Evolutionary conservation across 2,329 filamentous ascomycete genomes (phyloP).

Genomic region (Parastagonospora nodorum): DNA sequence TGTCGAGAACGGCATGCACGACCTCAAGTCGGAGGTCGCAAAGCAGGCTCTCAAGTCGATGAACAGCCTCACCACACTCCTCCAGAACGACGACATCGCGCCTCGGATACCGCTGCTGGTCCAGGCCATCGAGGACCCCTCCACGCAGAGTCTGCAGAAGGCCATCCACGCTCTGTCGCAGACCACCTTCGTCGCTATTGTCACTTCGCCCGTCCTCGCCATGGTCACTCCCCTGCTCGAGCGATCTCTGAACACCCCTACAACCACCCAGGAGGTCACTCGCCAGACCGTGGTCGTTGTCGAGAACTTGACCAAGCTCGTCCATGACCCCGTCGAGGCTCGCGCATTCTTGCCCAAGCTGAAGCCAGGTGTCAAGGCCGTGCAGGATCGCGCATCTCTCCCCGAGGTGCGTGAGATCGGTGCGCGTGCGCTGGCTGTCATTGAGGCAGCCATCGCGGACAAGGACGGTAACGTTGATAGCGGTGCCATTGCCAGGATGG

Average conservation of each 20-base stretch:
- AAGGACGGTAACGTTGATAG: conserved; percentile 60
- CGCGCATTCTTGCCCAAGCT: conserved; percentile 94
- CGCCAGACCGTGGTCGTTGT: conserved; percentile 95
- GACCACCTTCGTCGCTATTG: conserved; percentile 97
- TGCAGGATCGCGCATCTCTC: conserved; percentile 84
- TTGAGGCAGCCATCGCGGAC: conserved; percentile 86
- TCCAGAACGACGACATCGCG: conserved; percentile 96
- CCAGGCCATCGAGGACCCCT: conserved; percentile 94
- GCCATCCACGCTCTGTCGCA: conserved; percentile 95
- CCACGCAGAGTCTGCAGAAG: conserved; percentile 85
- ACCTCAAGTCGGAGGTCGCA: conserved; percentile 81
- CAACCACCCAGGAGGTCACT: conserved; percentile 89
- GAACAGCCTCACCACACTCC: conserved; percentile 83
- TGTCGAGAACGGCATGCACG: conserved; percentile 93
- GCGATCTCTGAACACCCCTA: conserved; percentile 88
- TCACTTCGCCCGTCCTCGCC: conserved; percentile 93
- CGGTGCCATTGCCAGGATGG: conserved; percentile 66
- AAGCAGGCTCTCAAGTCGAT: conserved; percentile 94
- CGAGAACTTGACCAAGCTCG: conserved; percentile 97
- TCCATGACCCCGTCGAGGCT: conserved; percentile 94
- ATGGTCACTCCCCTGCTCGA: conserved; percentile 93
- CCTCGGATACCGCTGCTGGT: conserved; percentile 90
- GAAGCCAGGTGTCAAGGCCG: conserved; percentile 87
- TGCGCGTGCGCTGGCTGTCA: conserved; percentile 78
- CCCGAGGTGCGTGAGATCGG: conserved; percentile 94